Conservation (phyloP, 2,329 filamentous ascomycete genomes). For the Ambrosiella xylebori region DNA sequence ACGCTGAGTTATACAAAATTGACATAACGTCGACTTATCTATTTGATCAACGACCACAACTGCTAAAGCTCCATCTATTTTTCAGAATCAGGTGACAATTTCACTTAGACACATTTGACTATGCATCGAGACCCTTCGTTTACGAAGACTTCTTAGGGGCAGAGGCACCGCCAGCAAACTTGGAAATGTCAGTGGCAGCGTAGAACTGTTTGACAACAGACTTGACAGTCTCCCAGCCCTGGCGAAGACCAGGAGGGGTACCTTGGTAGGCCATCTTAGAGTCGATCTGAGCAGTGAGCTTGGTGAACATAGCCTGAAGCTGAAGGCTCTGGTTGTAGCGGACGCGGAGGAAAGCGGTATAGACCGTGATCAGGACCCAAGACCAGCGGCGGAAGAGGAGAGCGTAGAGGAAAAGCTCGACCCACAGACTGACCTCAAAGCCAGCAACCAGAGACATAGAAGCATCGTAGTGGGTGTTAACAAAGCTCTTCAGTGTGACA, state of each 20-base stretch:
- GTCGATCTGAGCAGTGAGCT: conserved; percentile 60
- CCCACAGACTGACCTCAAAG: conserved; percentile 77
- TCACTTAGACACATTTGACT: too few relatives aligned
- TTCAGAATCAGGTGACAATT: not conserved
- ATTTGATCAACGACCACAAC: too few relatives aligned
- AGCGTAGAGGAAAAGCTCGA: conserved; percentile 64
- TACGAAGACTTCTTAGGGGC: conserved; percentile 38
- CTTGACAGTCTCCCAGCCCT: conserved; percentile 72
- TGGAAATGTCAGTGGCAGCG: conserved; percentile 38
- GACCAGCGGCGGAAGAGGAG: conserved; percentile 79
- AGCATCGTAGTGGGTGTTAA: conserved; percentile 93
- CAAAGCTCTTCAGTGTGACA: conserved; percentile 72
- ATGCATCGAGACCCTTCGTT: not conserved
- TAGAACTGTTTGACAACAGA: conserved; percentile 53
- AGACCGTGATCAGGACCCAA: conserved; percentile 72
- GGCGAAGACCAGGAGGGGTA: conserved; percentile 60
- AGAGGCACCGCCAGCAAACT: conserved; percentile 6
- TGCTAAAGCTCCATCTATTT: not conserved
- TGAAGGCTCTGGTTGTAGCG: conserved; percentile 82
- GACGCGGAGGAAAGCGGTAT: conserved; percentile 83
- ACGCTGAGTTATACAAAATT: too few relatives aligned
- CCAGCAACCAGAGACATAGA: conserved; percentile 86
- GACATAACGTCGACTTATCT: too few relatives aligned
- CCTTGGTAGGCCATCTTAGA: conserved; percentile 71
- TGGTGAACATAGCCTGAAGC: conserved; percentile 65